Evolutionary conservation across 441 rosid species (phyloP).

Genomic region (Croton setiger): DNA sequence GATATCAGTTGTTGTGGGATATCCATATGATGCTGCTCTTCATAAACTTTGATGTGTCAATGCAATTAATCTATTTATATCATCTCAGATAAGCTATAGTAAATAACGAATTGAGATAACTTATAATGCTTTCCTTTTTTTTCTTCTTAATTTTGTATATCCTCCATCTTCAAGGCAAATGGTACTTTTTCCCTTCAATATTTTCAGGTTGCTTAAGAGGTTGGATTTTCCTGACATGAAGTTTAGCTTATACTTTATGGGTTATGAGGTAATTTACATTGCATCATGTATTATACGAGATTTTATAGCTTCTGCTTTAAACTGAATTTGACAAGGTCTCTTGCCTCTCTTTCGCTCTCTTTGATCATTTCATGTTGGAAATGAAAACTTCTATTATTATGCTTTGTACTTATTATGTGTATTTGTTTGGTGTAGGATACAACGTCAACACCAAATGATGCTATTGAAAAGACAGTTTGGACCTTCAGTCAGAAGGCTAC

Average conservation of each 20-base stretch:
- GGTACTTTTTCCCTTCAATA: neutral
- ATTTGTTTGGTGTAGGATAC: conserved; percentile 44
- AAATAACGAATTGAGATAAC: neutral
- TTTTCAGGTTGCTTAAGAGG: conserved; percentile 78
- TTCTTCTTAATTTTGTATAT: neutral
- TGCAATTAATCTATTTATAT: neutral
- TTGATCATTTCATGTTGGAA: neutral
- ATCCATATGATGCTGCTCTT: neutral
- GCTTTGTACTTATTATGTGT: conserved; percentile 4
- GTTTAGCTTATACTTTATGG: conserved; percentile 80
- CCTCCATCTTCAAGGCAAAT: neutral
- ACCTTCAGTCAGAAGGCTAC: conserved; percentile 74
- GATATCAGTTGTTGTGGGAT: neutral
- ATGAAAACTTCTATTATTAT: neutral
- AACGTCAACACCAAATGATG: conserved; percentile 61
- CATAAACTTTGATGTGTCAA: neutral
- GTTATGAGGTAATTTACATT: conserved; percentile 61
- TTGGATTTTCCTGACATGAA: conserved; percentile 87
- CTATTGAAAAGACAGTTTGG: conserved; percentile 79
- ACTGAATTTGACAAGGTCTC: neutral
- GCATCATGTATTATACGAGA: neutral
- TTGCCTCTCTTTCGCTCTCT: neutral
- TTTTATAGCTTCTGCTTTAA: neutral
- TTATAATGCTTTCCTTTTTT: neutral
- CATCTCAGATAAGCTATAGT: neutral